These are phyloP conservation scores for Rugonectria rugulosa DNA, from an alignment of 2,329 filamentous ascomycete species.

Conservation along the genomic window DNA sequence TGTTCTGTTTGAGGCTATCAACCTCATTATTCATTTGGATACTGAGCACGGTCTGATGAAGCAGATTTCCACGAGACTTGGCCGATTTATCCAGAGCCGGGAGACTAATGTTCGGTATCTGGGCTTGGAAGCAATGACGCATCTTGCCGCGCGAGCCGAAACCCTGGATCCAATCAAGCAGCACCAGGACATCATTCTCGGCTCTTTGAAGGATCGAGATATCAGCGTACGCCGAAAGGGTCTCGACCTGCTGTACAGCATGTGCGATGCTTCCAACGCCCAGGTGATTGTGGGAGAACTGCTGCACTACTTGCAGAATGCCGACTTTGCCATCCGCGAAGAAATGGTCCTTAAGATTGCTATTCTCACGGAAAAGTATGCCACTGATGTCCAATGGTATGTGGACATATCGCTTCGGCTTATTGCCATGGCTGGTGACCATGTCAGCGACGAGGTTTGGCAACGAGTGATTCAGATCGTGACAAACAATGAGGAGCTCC, in stretches of 20 bases:
- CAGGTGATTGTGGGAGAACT: constrained; percentile 93
- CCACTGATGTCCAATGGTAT: constrained; percentile 98
- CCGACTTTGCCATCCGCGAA: constrained; percentile 96
- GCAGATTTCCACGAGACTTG: constrained; percentile 88
- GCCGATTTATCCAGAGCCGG: constrained; percentile 94
- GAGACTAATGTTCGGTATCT: constrained; percentile 98
- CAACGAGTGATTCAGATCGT: constrained; percentile 98
- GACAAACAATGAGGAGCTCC: constrained; percentile 97
- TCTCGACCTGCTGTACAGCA: constrained; percentile 96
- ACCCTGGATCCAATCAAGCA: constrained; percentile 97
- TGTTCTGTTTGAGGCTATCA: constrained; percentile 97
- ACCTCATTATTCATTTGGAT: constrained; percentile 96
- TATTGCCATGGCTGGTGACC: constrained; percentile 95
- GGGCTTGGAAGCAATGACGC: constrained; percentile 96
- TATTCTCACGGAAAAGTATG: constrained; percentile 97
- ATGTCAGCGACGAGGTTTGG: constrained; percentile 99
- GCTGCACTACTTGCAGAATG: constrained; percentile 91
- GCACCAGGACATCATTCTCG: constrained; percentile 94
- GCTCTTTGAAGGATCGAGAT: constrained; percentile 91
- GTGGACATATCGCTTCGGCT: constrained; percentile 95
- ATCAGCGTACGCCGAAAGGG: constrained; percentile 97
- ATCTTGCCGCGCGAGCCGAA: constrained; percentile 91
- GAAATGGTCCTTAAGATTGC: constrained; percentile 99
- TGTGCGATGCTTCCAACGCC: constrained; percentile 97
- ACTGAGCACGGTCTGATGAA: constrained; percentile 95